These are phyloP conservation scores for Aspergillus pseudoviridinutans DNA, from an alignment of 2,329 filamentous ascomycete species.

Conservation along the genomic window DNA sequence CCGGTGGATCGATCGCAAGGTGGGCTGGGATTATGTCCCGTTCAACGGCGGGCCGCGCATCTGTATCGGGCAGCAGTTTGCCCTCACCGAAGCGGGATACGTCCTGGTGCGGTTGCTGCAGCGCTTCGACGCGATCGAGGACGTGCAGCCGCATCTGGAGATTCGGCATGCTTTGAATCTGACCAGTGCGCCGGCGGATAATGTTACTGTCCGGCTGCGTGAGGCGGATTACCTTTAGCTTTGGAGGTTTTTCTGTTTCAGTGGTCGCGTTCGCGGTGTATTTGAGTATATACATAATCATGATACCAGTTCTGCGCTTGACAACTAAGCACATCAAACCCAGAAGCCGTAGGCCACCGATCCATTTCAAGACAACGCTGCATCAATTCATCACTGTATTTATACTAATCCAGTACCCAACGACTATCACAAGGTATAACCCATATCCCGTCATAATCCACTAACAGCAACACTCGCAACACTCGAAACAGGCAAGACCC, in stretches of 20 bases:
- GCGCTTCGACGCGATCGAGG: constrained; percentile 60
- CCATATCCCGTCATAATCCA: background rate
- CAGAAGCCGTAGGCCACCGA: background rate
- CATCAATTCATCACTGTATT: too few relatives aligned
- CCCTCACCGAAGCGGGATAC: constrained; percentile 65
- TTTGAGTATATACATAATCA: background rate
- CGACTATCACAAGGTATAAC: background rate
- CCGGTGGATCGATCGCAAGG: constrained; percentile 63
- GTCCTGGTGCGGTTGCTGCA: constrained; percentile 70
- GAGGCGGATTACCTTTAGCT: background rate
- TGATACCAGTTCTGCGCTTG: background rate
- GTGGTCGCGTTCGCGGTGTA: background rate
- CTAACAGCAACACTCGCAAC: constrained; percentile 33
- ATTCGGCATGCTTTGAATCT: background rate
- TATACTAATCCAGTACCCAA: background rate
- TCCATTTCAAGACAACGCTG: background rate
- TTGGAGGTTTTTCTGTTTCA: background rate
- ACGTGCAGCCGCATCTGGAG: constrained; percentile 8
- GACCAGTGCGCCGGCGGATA: background rate
- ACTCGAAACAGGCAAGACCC: constrained; percentile 32
- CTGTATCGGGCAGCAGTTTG: constrained; percentile 78
- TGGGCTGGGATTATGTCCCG: constrained; percentile 66
- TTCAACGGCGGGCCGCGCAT: constrained; percentile 73
- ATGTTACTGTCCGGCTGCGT: background rate
- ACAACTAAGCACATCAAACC: background rate